phyloP scores from a whole-genome alignment of 2,329 filamentous ascomycete genomes.

The Aspergillus calidoustus region DNA sequence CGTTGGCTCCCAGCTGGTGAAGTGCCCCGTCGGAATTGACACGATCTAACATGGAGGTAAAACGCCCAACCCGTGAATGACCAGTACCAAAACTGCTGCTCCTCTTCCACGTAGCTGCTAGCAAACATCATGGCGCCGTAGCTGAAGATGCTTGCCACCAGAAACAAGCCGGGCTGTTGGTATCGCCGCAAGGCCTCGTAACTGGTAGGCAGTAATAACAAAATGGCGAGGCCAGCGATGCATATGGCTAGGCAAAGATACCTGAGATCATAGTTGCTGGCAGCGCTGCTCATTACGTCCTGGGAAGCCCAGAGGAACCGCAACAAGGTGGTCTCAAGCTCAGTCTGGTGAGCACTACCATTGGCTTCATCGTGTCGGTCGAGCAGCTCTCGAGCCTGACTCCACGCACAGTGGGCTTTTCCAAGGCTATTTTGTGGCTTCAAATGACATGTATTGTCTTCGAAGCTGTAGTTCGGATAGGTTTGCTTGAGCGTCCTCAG shows the following conservation, averaged over 20 bases:
- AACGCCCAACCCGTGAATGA: conserved; percentile 57
- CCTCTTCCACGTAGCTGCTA: conserved; percentile 96
- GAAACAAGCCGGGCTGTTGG: conserved; percentile 38
- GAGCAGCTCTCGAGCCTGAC: conserved; percentile 36
- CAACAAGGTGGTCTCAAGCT: conserved; percentile 33
- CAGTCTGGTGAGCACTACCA: conserved; percentile 14
- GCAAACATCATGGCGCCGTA: conserved; percentile 96
- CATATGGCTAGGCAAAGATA: conserved; percentile 44
- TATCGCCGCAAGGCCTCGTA: conserved; percentile 35
- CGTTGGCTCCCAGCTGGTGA: not conserved
- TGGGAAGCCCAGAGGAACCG: conserved; percentile 75
- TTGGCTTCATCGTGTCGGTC: conserved; percentile 12
- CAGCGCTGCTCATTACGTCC: conserved; percentile 80
- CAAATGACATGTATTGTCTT: conserved; percentile 34
- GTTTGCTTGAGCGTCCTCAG: conserved; percentile 75
- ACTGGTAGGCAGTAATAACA: conserved; percentile 38
- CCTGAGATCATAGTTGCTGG: conserved; percentile 84
- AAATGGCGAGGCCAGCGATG: conserved; percentile 50
- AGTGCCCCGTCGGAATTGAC: conserved; percentile 4
- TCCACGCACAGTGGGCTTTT: conserved; percentile 73
- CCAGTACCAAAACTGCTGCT: conserved; percentile 99
- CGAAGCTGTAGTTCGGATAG: conserved; percentile 63
- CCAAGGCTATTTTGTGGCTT: conserved; percentile 48
- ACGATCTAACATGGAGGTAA: conserved; percentile 51
- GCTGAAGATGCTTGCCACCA: conserved; percentile 59